Evolutionary conservation across 768 basidiomycete genomes (phyloP).

Genomic region (Mycena chlorophos): DNA sequence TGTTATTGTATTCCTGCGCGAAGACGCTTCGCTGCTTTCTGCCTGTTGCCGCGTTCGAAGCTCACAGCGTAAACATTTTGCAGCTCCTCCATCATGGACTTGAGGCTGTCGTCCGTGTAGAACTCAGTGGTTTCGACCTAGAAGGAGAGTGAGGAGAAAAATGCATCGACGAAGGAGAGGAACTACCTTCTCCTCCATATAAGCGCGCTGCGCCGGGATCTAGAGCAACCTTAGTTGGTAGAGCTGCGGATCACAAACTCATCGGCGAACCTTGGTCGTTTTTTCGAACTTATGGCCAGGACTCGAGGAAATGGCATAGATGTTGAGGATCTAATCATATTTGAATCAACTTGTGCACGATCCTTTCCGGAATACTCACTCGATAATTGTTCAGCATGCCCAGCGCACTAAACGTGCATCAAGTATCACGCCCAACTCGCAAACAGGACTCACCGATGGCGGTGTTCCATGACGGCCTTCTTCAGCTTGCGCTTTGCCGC

Average conservation of each 20-base stretch:
- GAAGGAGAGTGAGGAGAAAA: neutral
- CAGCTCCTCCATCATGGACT: conserved; percentile 69
- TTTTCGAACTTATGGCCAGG: conserved; percentile 86
- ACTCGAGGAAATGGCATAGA: conserved; percentile 88
- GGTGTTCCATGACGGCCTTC: conserved; percentile 80
- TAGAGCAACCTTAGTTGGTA: conserved; percentile 29
- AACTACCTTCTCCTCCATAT: conserved; percentile 70
- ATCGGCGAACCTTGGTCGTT: conserved; percentile 55
- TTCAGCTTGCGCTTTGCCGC: conserved; percentile 82
- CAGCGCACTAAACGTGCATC: conserved; percentile 52
- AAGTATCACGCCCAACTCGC: neutral
- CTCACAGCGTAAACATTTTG: conserved; percentile 73
- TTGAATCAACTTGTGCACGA: neutral
- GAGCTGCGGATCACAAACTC: neutral
- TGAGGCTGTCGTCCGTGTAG: conserved; percentile 59
- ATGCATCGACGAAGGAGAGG: neutral
- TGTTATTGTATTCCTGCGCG: conserved; percentile 50
- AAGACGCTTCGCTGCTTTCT: conserved; percentile 69
- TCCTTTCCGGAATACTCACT: conserved; percentile 40
- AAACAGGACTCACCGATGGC: conserved; percentile 53
- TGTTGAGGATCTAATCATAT: conserved; percentile 68
- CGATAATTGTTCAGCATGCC: conserved; percentile 90
- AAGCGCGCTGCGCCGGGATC: conserved; percentile 72
- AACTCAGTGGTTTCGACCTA: conserved; percentile 74
- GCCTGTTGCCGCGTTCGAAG: conserved; percentile 79